Evolutionary conservation across 176 grass and related monocot species (phyloP).

Genomic region (Raddia guianensis): DNA sequence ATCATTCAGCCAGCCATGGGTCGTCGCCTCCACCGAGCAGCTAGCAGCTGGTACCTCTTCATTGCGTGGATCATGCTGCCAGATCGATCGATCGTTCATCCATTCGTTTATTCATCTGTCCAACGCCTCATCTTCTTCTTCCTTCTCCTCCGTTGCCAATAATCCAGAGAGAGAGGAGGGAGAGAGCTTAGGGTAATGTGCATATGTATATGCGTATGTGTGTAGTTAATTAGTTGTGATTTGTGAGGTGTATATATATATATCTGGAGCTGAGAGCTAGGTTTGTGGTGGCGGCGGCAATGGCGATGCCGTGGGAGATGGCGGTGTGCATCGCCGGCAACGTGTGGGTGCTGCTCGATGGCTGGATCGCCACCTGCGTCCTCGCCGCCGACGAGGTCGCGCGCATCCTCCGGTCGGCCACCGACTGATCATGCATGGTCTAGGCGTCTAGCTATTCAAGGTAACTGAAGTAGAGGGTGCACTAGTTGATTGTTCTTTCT

Average conservation of each 20-base stretch:
- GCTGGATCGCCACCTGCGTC: slow-evolving; percentile 44
- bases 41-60: background rate
- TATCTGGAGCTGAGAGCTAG: background rate
- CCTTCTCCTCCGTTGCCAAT: background rate
- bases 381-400: slow-evolving; percentile 52
- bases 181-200: no score
- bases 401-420: slow-evolving; percentile 26
- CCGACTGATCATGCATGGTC: background rate
- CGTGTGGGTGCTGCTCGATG: slow-evolving; percentile 44
- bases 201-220: background rate
- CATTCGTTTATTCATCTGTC: no score
- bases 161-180: background rate
- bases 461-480: background rate
- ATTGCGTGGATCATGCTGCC: slow-evolving; percentile 9
- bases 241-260: background rate
- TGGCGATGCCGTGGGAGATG: slow-evolving; percentile 44
- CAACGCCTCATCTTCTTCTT: no score
- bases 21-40: background rate
- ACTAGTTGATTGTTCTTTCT: no score
- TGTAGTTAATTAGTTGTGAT: background rate
- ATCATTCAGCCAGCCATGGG: background rate
- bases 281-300: background rate
- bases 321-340: slow-evolving; percentile 35
- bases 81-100: background rate
- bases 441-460: no score